Conservation (phyloP, 495 filamentous ascomycete genomes). For the Daldinia decipiens region DNA sequence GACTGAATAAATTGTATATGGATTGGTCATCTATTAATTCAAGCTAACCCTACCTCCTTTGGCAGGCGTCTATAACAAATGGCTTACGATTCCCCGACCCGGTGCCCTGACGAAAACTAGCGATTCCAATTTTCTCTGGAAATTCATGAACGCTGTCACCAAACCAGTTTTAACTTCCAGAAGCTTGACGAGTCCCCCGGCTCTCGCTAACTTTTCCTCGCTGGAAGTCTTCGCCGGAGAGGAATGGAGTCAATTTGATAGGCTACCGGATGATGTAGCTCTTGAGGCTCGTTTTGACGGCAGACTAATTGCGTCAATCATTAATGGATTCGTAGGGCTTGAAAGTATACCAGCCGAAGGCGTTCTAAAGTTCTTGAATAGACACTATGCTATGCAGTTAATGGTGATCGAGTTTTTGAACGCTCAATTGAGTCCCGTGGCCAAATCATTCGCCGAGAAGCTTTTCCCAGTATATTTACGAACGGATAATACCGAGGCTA, state of each 20-base stretch:
- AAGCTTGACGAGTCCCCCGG: rapidly evolving
- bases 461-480: neutral
- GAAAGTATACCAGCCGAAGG: neutral
- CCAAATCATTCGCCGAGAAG: neutral
- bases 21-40: neutral
- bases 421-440: neutral
- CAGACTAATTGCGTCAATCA: neutral
- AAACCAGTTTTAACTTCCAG: neutral
- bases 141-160: neutral
- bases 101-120: neutral
- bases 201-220: neutral
- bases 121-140: neutral
- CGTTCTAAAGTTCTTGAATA: neutral
- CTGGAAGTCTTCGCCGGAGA: neutral
- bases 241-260: neutral
- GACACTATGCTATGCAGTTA: neutral
- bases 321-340: neutral
- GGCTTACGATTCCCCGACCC: no score
- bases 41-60: neutral
- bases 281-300: neutral
- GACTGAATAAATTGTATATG: neutral
- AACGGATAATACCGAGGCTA: neutral
- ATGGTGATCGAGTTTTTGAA: neutral
- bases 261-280: neutral
- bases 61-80: neutral